Evolutionary conservation across 164 flowering plant genomes (phyloP), one percentile per base, ranked within the genome.

Genomic region (Sextonia rubra): DNA sequence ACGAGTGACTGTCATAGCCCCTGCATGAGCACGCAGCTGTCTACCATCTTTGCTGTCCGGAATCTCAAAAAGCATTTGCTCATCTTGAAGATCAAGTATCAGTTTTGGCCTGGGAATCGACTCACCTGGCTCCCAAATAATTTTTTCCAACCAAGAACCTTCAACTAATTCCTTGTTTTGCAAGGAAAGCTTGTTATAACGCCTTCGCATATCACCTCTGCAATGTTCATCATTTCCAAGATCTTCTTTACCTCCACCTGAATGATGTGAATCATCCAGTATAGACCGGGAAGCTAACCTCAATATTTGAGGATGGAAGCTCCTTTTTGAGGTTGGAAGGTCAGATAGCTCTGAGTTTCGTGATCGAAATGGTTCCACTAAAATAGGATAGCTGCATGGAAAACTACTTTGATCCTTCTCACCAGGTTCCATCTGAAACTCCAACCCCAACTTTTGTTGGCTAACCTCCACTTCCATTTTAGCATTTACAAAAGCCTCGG

Each of bases 51-150:
- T 85, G 73, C 74, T 75, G 75, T 93, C 97, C 37, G 79, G 76
- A 77, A 91, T 77, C 82, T 95, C 98, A 85, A 93, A 95, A 75
- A 93, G 89, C 99, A 95, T 95, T 73, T 86, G 91, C 74, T 93
- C 90, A 82, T 95, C 99, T 76, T 87, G 96, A 78, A 95, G 97
- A 89, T 95, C 98, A 80, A 86, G 83, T 65, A 95, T 91, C 14
- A 95, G 81, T 81, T 91, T 95, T 49, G 98, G 92, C 66, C 82
- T 91, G 1, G 78, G 68, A 65, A 79, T 66, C 49, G 81, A 55
- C 67, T 81, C 80, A 68, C 81, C 63, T 48, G 85, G 74, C 15
- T 93, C 98, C 99, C 98, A 95, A 37, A 91, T 84, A 66, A 95
- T 88, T 61, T 81, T 76, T 30, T 93, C 91, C 65, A 88, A 63